Conservation (phyloP, 2,329 filamentous ascomycete genomes). For the Calonectria naviculata region DNA sequence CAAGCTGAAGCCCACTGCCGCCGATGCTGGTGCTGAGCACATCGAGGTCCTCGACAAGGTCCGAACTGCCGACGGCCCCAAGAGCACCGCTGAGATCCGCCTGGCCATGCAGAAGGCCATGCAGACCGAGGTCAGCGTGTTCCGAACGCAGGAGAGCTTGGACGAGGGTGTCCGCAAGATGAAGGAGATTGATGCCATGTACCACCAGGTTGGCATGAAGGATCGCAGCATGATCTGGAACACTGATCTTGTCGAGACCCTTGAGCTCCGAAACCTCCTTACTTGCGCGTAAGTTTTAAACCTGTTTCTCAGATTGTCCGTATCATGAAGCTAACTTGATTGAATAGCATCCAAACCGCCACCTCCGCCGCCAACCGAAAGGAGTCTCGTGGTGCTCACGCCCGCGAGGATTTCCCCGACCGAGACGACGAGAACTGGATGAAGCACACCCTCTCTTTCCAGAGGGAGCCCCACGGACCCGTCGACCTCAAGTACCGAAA, state of each 20-base stretch:
- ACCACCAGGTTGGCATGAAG: constrained; percentile 90
- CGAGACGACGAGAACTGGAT: constrained; percentile 98
- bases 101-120: constrained; percentile 97
- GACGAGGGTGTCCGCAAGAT: constrained; percentile 94
- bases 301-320: background rate
- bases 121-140: constrained; percentile 97
- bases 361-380: constrained; percentile 91
- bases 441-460: constrained; percentile 98
- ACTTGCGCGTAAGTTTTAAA: constrained; percentile 87
- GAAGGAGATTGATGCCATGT: constrained; percentile 83
- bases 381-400: constrained; percentile 97
- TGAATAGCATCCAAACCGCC: constrained; percentile 84
- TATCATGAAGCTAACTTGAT: constrained; percentile 23
- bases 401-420: constrained; percentile 95
- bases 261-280: constrained; percentile 93
- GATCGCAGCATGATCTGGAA: constrained; percentile 99
- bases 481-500: constrained; percentile 87
- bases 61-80: constrained; percentile 85
- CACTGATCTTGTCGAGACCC: constrained; percentile 94
- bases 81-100: constrained; percentile 89
- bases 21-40: constrained; percentile 89
- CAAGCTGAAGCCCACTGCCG: constrained; percentile 81
- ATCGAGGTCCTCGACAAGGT: constrained; percentile 88
- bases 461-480: constrained; percentile 90
- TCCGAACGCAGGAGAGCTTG: constrained; percentile 93